Evolutionary conservation across 495 filamentous ascomycete species (phyloP).

Genomic region (Xylaria telfairii): DNA sequence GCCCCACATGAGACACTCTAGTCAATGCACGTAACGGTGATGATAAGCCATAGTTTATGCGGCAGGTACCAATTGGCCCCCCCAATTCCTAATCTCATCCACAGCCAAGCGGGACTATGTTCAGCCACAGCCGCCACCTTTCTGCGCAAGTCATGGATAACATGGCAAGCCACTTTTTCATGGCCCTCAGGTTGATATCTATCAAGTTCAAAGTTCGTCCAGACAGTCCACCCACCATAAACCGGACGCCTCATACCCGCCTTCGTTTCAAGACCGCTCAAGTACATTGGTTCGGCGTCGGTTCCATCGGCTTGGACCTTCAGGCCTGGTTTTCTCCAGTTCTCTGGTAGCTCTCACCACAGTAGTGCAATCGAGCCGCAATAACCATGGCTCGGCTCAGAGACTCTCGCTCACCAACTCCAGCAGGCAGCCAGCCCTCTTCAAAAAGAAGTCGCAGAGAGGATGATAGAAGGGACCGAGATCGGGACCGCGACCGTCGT

Average conservation of each 20-base stretch:
- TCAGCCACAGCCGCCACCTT: neutral
- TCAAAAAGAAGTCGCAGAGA: slow-evolving; percentile 75
- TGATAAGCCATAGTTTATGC: no score
- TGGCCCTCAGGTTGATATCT: neutral
- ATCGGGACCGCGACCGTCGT: slow-evolving; percentile 62
- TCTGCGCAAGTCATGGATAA: neutral
- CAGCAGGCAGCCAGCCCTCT: slow-evolving; percentile 86
- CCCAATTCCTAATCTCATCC: no score
- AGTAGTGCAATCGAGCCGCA: slow-evolving; percentile 44
- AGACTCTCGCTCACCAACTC: slow-evolving; percentile 95
- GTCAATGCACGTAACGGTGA: neutral
- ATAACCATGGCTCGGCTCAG: slow-evolving; percentile 85
- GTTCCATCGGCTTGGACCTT: slow-evolving; percentile 34
- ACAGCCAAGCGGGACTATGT: no score
- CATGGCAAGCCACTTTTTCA: neutral
- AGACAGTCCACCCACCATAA: neutral
- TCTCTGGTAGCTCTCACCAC: slow-evolving; percentile 46
- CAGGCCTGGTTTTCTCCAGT: slow-evolving; percentile 38
- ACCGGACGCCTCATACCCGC: slow-evolving; percentile 11
- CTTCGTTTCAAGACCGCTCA: slow-evolving; percentile 6
- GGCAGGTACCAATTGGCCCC: no score
- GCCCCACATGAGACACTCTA: neutral
- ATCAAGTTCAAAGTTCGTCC: neutral
- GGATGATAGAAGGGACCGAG: slow-evolving; percentile 74
- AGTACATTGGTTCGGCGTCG: slow-evolving; percentile 25